Conservation (phyloP, 768 basidiomycete genomes). For the Tricholoma saponaceum region DNA sequence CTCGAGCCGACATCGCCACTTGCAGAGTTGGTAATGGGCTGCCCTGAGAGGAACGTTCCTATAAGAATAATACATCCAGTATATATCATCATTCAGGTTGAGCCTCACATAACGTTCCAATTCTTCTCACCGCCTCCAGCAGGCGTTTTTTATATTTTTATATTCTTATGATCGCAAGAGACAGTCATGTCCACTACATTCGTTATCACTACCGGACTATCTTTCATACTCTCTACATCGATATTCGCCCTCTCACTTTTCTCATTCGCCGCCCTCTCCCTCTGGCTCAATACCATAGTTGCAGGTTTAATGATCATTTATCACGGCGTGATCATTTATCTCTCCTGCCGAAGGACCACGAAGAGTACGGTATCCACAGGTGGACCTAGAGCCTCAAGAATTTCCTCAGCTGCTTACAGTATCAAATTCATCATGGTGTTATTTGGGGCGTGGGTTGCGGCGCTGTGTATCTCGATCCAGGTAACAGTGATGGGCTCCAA, state of each 20-base stretch:
- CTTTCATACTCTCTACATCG: background rate
- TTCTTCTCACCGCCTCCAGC: background rate
- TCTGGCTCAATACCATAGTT: slow-evolving; percentile 10
- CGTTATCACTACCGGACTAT: background rate
- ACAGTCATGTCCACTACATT: background rate
- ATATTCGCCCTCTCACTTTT: slow-evolving; percentile 1
- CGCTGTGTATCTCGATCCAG: slow-evolving; percentile 3
- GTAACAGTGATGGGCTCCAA: background rate
- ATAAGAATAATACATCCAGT: no score
- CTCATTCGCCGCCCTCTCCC: slow-evolving; percentile 5
- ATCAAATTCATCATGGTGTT: background rate
- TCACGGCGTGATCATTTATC: slow-evolving; percentile 3
- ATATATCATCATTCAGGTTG: no score
- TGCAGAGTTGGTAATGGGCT: no score
- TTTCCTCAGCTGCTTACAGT: background rate
- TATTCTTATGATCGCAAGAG: background rate
- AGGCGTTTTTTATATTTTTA: background rate
- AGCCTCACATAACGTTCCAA: no score
- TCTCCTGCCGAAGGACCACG: slow-evolving; percentile 3
- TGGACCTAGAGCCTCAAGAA: background rate
- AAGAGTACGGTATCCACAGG: no score
- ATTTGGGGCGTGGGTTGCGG: slow-evolving; percentile 1
- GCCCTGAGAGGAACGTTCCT: no score
- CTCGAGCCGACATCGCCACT: no score
- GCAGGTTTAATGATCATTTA: slow-evolving; percentile 6